These are phyloP conservation scores for Coleophoma eucalyptorum DNA, from an alignment of 2,329 filamentous ascomycete genomes.

Conservation along the genomic window DNA sequence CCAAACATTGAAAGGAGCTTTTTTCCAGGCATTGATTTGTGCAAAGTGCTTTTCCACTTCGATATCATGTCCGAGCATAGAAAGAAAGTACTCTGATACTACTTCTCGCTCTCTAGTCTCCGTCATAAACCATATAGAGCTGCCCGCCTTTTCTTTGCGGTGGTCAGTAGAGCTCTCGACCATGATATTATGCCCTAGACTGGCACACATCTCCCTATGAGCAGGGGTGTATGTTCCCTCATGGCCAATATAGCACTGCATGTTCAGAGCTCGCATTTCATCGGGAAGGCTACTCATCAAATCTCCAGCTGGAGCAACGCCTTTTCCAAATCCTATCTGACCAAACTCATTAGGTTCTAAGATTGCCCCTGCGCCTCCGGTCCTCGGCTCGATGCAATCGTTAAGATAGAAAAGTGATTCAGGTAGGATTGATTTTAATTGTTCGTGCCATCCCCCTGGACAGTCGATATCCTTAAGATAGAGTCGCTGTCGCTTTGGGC, in stretches of 20 bases:
- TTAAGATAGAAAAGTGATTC: conserved; percentile 87
- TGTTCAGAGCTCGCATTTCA: conserved; percentile 88
- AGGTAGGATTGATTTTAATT: conserved; percentile 74
- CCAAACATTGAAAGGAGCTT: conserved; percentile 88
- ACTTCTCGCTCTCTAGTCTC: conserved; percentile 88
- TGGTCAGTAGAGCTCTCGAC: conserved; percentile 77
- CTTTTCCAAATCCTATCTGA: conserved; percentile 36
- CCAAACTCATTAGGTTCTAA: conserved; percentile 37
- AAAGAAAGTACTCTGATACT: conserved; percentile 91
- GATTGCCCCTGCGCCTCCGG: conserved; percentile 49
- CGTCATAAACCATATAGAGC: conserved; percentile 98
- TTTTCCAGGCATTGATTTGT: conserved; percentile 92
- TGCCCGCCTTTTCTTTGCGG: conserved; percentile 76
- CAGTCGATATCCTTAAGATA: conserved; percentile 98
- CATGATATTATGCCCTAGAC: conserved; percentile 96
- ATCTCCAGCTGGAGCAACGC: conserved; percentile 70
- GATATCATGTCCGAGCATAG: conserved; percentile 90
- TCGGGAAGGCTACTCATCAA: conserved; percentile 88
- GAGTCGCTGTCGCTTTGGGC: conserved; percentile 77
- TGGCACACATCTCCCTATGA: conserved; percentile 97
- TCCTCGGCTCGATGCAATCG: conserved; percentile 60
- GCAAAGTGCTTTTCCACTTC: conserved; percentile 97
- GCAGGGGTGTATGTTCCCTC: conserved; percentile 96
- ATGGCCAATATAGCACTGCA: conserved; percentile 98
- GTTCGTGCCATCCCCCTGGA: conserved; percentile 79